A percentile compares a stretch with the other conserved stretches of the same genome.
Evolutionary conservation across 805 yeast genomes (phyloP).

Genomic region (Barnettozyma salicaria): DNA sequence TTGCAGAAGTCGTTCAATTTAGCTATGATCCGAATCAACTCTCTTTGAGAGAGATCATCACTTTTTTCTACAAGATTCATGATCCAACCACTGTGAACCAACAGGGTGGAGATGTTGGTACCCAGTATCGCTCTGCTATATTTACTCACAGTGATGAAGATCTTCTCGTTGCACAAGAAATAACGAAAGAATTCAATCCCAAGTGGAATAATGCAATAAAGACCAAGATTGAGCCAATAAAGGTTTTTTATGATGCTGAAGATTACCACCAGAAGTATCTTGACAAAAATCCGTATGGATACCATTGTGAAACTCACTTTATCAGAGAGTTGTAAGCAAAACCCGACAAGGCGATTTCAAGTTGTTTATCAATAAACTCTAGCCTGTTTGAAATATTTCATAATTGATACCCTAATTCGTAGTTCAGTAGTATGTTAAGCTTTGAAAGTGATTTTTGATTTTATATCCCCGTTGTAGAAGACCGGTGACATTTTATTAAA

Average conservation of each 20-base stretch:
- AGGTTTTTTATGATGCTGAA: slow-evolving; percentile 87
- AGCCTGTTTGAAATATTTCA: too few species aligned
- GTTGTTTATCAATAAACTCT: too few species aligned
- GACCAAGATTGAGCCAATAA: slow-evolving; percentile 64
- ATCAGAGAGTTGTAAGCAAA: slow-evolving; percentile 42
- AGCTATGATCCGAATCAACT: slow-evolving; percentile 70
- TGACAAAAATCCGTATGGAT: slow-evolving; percentile 75
- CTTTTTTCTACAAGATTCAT: slow-evolving; percentile 85
- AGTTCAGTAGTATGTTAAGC: too few species aligned
- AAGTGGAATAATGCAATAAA: slow-evolving; percentile 65
- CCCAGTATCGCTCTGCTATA: slow-evolving; percentile 85
- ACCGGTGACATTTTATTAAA: too few species aligned
- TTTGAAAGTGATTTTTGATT: too few species aligned
- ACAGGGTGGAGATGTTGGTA: slow-evolving; percentile 87
- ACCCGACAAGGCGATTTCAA: too few species aligned
- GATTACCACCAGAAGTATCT: slow-evolving; percentile 86
- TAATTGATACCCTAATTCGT: too few species aligned
- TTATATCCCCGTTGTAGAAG: too few species aligned
- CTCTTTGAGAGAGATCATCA: slow-evolving; percentile 55
- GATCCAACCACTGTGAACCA: slow-evolving; percentile 82
- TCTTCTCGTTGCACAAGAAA: slow-evolving; percentile 37
- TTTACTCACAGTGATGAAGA: slow-evolving; percentile 51
- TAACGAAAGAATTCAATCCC: slow-evolving; percentile 53
- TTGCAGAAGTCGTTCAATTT: slow-evolving; percentile 79
- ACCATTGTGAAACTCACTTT: slow-evolving; percentile 87